Conservation (phyloP, 495 filamentous ascomycete genomes). For the Aspergillus nanangensis region DNA sequence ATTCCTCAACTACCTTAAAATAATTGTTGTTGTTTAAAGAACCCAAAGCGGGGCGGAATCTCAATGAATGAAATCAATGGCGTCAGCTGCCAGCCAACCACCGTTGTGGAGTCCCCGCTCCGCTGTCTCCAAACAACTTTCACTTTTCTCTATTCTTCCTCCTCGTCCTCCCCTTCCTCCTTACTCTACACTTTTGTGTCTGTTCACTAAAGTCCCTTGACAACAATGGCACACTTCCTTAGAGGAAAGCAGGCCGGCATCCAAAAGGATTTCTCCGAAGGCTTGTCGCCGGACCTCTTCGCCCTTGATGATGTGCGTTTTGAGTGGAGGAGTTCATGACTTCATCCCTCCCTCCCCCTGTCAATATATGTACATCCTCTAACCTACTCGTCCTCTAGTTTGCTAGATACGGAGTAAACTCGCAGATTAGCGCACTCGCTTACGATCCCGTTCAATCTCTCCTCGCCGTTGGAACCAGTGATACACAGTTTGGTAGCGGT, state of each 20-base stretch:
- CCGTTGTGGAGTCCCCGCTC: slow-evolving; percentile 18
- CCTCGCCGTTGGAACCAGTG: slow-evolving; percentile 85
- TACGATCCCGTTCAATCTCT: slow-evolving; percentile 94
- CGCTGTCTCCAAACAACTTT: slow-evolving; percentile 22
- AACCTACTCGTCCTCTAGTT: slow-evolving; percentile 42
- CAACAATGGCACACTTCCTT: slow-evolving; percentile 74
- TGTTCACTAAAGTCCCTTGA: neutral
- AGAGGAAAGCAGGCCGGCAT: slow-evolving; percentile 91
- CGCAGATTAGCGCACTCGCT: slow-evolving; percentile 73
- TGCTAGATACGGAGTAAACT: slow-evolving; percentile 80
- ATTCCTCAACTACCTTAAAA: too few species aligned
- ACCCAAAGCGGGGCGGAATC: too few species aligned
- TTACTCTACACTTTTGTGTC: neutral
- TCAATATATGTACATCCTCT: too few species aligned
- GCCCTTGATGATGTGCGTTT: slow-evolving; percentile 69
- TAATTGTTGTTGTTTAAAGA: too few species aligned
- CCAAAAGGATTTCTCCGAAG: slow-evolving; percentile 81
- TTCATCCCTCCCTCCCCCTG: too few species aligned
- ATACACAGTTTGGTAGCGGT: slow-evolving; percentile 69
- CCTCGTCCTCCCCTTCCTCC: slow-evolving; percentile 12
- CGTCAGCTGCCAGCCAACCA: neutral
- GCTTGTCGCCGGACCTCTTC: slow-evolving; percentile 69
- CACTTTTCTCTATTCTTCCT: slow-evolving; percentile 16
- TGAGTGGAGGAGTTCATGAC: too few species aligned
- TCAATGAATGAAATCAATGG: too few species aligned